Percentiles rank a stretch among this genome's conserved stretches.
phyloP scores from a whole-genome alignment of 129 eudicot species.

The Helianthus annuus region HanXRQr2.0-SUNRISE NC_035448.2:122332477-122332976 shows the following conservation, averaged over 20 bases:
- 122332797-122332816: constrained; percentile 6
- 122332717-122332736: not conserved
- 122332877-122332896: constrained; percentile 58
- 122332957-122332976: constrained; percentile 4
- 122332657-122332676: constrained; percentile 19
- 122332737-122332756: not conserved
- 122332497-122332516: constrained; percentile 3
- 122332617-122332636: not conserved
- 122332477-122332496: constrained; percentile 9
- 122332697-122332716: not conserved
- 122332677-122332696: constrained; percentile 19
- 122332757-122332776: constrained; percentile 1
- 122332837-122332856: constrained; percentile 99
- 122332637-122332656: constrained; percentile 1
- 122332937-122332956: constrained; percentile 15
- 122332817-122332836: constrained; percentile 31
- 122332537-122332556: not conserved
- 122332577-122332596: constrained; percentile 6
- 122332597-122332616: constrained; percentile 10
- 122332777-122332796: not conserved
- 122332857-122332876: constrained; percentile 94
- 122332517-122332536: constrained; percentile 13
- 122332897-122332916: constrained; percentile 25
- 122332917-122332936: not conserved
- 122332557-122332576: not conserved